Conservation (phyloP, 1,284 basidiomycete species). For the Anthracocystis panici-leucophaei region DNA sequence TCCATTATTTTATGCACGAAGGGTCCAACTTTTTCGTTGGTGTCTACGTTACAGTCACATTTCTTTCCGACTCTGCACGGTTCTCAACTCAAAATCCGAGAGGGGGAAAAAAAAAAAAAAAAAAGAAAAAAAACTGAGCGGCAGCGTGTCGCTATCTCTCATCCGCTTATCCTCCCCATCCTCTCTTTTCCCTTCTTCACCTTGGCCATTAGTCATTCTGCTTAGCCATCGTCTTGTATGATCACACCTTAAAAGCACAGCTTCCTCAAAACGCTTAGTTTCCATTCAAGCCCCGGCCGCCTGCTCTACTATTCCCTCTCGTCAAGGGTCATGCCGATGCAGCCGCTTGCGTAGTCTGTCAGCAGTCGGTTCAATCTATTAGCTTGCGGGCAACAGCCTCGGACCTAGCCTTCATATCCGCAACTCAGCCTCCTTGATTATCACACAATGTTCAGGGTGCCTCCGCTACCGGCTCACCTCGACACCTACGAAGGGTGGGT, state of each 20-base stretch:
- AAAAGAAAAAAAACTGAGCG: conserved; percentile 10
- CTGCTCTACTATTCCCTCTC: too few relatives aligned
- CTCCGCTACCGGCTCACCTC: conserved; percentile 33
- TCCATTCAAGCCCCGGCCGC: background rate
- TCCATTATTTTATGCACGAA: conserved; percentile 11
- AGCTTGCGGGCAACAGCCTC: background rate
- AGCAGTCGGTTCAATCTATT: background rate
- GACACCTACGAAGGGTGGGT: conserved; percentile 42
- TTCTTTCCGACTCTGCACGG: conserved; percentile 11
- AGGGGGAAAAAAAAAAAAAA: background rate
- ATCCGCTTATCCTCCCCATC: background rate
- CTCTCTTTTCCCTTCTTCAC: background rate
- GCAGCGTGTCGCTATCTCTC: conserved; percentile 19
- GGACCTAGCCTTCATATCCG: background rate
- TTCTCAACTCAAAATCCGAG: conserved; percentile 11
- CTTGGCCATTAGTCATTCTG: too few relatives aligned
- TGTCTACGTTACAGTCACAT: background rate
- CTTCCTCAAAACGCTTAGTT: too few relatives aligned
- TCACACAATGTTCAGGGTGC: conserved; percentile 28
- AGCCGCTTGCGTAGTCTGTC: background rate
- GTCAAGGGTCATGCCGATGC: background rate
- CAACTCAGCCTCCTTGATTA: too few relatives aligned
- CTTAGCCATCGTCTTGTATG: too few relatives aligned
- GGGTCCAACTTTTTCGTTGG: conserved; percentile 23
- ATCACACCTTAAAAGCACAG: background rate